These are phyloP conservation scores for Eucalyptus pauciflora DNA, from an alignment of 345 rosid genomes.

Conservation along the genomic window DNA sequence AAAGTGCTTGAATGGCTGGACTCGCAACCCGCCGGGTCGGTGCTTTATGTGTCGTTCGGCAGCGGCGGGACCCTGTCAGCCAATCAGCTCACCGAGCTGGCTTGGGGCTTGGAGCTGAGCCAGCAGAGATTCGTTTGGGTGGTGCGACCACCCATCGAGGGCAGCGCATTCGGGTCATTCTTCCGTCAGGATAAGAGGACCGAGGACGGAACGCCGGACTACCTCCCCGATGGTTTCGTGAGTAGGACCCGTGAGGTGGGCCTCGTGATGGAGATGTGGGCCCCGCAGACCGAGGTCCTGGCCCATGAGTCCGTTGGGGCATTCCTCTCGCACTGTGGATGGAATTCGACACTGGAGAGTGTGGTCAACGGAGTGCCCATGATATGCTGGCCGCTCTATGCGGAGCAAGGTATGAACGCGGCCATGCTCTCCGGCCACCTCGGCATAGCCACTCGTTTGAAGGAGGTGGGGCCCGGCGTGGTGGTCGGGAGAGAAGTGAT, in stretches of 20 bases:
- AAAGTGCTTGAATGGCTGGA: conserved; percentile 27
- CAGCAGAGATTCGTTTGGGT: conserved; percentile 37
- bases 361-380: conserved; percentile 48
- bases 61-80: conserved; percentile 50
- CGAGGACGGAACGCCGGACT: background rate
- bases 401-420: conserved; percentile 68
- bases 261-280: conserved; percentile 40
- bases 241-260: conserved; percentile 21
- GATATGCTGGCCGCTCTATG: conserved; percentile 63
- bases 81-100: conserved; percentile 16
- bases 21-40: conserved; percentile 32
- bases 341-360: conserved; percentile 60
- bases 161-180: background rate
- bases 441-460: conserved; percentile 25
- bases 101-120: conserved; percentile 23
- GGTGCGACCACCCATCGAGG: conserved; percentile 12
- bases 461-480: background rate
- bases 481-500: conserved; percentile 32
- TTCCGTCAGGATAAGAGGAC: background rate
- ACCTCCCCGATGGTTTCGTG: conserved; percentile 51
- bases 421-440: conserved; percentile 28
- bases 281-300: conserved; percentile 46
- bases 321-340: conserved; percentile 67
- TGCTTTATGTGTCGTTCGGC: conserved; percentile 60
- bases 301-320: conserved; percentile 48